Percentiles rank a stretch among this genome's conserved stretches.
These are phyloP conservation scores for Lizonia empirigonia DNA, from an alignment of 2,329 filamentous ascomycete genomes.

Conservation along the genomic window DNA sequence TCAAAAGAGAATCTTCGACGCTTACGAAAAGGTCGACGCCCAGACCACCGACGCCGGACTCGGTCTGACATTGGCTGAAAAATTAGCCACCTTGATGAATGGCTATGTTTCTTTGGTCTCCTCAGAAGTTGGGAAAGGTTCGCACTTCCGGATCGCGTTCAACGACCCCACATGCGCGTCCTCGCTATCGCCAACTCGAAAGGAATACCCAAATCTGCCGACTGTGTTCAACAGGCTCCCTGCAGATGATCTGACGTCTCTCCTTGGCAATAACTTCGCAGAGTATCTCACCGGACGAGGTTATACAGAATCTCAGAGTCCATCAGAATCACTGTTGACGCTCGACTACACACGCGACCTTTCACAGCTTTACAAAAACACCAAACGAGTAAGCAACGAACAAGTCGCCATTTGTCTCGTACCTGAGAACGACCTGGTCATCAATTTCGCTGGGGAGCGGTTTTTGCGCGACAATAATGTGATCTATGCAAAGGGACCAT, in stretches of 20 bases:
- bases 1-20: slow-evolving; percentile 50
- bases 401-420: slow-evolving; percentile 40
- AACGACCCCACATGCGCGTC: slow-evolving; percentile 32
- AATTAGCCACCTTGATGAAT: slow-evolving; percentile 50
- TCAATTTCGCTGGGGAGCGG: slow-evolving; percentile 23
- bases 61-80: slow-evolving; percentile 52
- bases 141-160: slow-evolving; percentile 50
- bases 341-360: slow-evolving; percentile 34
- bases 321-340: slow-evolving; percentile 26
- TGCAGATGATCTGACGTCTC: slow-evolving; percentile 14
- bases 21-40: slow-evolving; percentile 51
- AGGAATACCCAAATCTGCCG: slow-evolving; percentile 8
- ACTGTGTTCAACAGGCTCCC: slow-evolving; percentile 19
- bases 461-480: slow-evolving; percentile 24
- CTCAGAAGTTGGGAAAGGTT: slow-evolving; percentile 46
- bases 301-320: slow-evolving; percentile 16
- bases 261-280: slow-evolving; percentile 22
- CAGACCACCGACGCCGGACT: slow-evolving; percentile 51
- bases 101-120: slow-evolving; percentile 49
- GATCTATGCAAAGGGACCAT: slow-evolving; percentile 37
- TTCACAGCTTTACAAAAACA: slow-evolving; percentile 20
- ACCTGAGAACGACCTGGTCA: slow-evolving; percentile 29
- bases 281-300: slow-evolving; percentile 22
- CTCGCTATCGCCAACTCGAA: slow-evolving; percentile 15
- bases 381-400: slow-evolving; percentile 13